Evolutionary conservation across 1,284 basidiomycete species (phyloP).

Genomic region (Phylloboletellus chloephorus): DNA sequence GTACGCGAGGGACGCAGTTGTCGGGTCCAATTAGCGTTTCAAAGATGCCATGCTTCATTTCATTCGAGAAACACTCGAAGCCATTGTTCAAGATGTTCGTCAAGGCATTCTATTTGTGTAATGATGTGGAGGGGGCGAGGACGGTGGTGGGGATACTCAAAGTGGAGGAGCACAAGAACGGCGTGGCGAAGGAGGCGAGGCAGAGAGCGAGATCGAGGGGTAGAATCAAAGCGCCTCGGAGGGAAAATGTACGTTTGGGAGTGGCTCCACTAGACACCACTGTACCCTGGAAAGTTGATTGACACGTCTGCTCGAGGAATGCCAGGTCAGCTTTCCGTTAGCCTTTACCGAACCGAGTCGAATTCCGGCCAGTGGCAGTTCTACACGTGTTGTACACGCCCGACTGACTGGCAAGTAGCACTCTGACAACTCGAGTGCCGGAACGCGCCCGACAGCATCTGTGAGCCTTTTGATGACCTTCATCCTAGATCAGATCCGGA

Average conservation of each 20-base stretch:
- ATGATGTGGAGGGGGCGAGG: constrained; percentile 49
- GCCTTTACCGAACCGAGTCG: too few species aligned
- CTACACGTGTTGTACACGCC: not conserved
- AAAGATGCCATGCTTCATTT: constrained; percentile 36
- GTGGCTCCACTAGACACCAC: constrained; percentile 1
- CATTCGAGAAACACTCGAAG: constrained; percentile 50
- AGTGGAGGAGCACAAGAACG: constrained; percentile 31
- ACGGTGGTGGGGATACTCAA: constrained; percentile 53
- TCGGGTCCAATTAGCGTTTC: constrained; percentile 29
- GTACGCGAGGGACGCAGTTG: constrained; percentile 25
- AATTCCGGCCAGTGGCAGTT: not conserved
- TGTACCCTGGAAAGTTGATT: constrained; percentile 13
- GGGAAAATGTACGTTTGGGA: too few species aligned
- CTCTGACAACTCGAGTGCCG: not conserved
- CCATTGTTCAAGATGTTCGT: constrained; percentile 70
- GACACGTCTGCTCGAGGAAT: constrained; percentile 3
- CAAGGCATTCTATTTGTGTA: constrained; percentile 51
- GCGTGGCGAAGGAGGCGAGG: constrained; percentile 14
- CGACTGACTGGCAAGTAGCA: not conserved
- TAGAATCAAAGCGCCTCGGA: constrained; percentile 15
- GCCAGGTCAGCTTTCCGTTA: too few species aligned
- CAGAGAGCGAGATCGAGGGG: constrained; percentile 18
- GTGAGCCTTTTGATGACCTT: not conserved
- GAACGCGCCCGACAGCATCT: not conserved
- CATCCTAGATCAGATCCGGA: not conserved